phyloP scores from a whole-genome alignment of 164 flowering plant species.

The Amborella trichopoda region DNA sequence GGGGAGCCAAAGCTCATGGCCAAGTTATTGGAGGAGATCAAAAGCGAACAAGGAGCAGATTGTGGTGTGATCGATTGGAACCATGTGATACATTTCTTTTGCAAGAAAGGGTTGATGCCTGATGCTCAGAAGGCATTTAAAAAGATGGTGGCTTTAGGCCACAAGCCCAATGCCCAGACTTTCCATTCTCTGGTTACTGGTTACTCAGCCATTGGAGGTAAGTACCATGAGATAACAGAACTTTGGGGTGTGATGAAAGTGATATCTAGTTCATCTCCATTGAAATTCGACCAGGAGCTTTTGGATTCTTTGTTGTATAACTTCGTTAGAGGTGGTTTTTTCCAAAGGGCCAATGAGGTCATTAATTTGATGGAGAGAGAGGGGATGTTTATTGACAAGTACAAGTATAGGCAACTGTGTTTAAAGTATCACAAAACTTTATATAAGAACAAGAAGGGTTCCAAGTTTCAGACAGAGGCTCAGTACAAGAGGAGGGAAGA shows the following conservation, averaged over 20 bases:
- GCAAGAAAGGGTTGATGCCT: slow-evolving; percentile 80
- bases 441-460: slow-evolving; percentile 58
- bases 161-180: slow-evolving; percentile 82
- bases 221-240: slow-evolving; percentile 75
- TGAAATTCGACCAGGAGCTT: slow-evolving; percentile 89
- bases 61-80: slow-evolving; percentile 95
- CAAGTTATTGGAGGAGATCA: slow-evolving; percentile 74
- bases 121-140: slow-evolving; percentile 95
- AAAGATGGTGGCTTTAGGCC: slow-evolving; percentile 85
- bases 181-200: slow-evolving; percentile 93
- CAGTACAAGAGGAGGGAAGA: slow-evolving; percentile 78
- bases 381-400: slow-evolving; percentile 81
- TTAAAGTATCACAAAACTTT: slow-evolving; percentile 82
- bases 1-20: slow-evolving; percentile 31
- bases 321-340: slow-evolving; percentile 94
- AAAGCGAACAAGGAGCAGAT: slow-evolving; percentile 59
- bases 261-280: slow-evolving; percentile 35
- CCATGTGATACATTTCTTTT: slow-evolving; percentile 81
- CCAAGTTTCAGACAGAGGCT: slow-evolving; percentile 73
- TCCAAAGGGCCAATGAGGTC: slow-evolving; percentile 82
- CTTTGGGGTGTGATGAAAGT: slow-evolving; percentile 97
- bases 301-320: slow-evolving; percentile 79
- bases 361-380: slow-evolving; percentile 75
- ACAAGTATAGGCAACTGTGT: slow-evolving; percentile 70
- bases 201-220: slow-evolving; percentile 85